Evolutionary conservation across 2,329 filamentous ascomycete species (phyloP).

Genomic region (Lasiodiplodia sp.): DNA sequence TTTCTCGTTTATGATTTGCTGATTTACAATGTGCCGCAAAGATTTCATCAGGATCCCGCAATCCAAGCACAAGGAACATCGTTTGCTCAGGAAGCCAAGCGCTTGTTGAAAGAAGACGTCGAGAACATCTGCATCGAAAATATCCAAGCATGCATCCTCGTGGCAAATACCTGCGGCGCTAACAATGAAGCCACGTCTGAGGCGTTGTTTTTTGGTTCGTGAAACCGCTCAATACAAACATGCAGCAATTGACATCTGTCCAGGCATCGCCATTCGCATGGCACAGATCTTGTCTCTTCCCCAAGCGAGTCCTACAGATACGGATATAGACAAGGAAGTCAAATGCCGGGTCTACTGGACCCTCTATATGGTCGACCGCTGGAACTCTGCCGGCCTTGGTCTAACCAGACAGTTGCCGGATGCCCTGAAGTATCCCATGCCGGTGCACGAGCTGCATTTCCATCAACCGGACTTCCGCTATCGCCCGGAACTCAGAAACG

Average conservation of each 20-base stretch:
- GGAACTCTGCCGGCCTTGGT: slow-evolving; percentile 48
- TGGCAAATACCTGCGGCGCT: slow-evolving; percentile 45
- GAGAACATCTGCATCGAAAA: slow-evolving; percentile 48
- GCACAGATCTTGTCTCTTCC: slow-evolving; percentile 28
- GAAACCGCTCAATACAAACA: not conserved
- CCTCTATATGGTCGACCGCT: slow-evolving; percentile 52
- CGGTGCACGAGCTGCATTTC: slow-evolving; percentile 49
- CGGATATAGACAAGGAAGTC: slow-evolving; percentile 45
- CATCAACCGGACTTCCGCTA: slow-evolving; percentile 34
- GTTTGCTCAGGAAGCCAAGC: slow-evolving; percentile 36
- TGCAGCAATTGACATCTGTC: not conserved
- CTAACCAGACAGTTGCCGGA: slow-evolving; percentile 42
- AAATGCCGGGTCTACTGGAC: slow-evolving; percentile 51
- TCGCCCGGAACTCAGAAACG: slow-evolving; percentile 39
- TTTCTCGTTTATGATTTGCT: not conserved
- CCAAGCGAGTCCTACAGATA: slow-evolving; percentile 28
- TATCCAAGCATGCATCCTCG: slow-evolving; percentile 51
- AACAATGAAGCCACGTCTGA: slow-evolving; percentile 48
- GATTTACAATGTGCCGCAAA: not conserved
- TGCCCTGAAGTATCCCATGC: slow-evolving; percentile 38
- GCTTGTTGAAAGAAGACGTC: slow-evolving; percentile 39
- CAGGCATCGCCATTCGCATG: slow-evolving; percentile 32
- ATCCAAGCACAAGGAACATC: slow-evolving; percentile 33
- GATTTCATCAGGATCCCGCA: slow-evolving; percentile 18
- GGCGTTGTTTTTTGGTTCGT: slow-evolving; percentile 46